These are phyloP conservation scores for Pseudodiploospora longispora DNA, from an alignment of 2,329 filamentous ascomycete species.

Conservation along the genomic window DNA sequence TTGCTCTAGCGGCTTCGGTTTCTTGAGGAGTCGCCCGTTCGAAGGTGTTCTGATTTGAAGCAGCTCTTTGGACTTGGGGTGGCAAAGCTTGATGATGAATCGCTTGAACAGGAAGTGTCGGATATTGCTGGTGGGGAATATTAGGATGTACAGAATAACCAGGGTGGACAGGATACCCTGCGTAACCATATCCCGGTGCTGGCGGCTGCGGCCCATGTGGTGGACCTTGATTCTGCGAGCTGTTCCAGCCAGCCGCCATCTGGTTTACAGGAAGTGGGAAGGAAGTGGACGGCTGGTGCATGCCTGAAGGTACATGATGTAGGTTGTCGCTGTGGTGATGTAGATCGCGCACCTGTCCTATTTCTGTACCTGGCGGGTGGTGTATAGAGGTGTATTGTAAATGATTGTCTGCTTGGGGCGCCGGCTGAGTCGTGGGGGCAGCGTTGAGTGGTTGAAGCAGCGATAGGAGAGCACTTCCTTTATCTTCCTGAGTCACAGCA, in stretches of 20 bases:
- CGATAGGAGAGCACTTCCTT: slow-evolving; percentile 45
- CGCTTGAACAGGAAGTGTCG: slow-evolving; percentile 14
- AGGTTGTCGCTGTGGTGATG: slow-evolving; percentile 44
- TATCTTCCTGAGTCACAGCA: slow-evolving; percentile 26
- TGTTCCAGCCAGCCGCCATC: slow-evolving; percentile 1
- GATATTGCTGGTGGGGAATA: slow-evolving; percentile 15
- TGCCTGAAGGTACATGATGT: slow-evolving; percentile 28
- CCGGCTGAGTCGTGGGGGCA: slow-evolving; percentile 8
- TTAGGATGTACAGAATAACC: slow-evolving; percentile 1
- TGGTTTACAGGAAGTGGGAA: slow-evolving; percentile 20
- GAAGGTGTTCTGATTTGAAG: slow-evolving; percentile 33
- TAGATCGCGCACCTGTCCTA: slow-evolving; percentile 47
- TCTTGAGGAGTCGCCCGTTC: slow-evolving; percentile 16
- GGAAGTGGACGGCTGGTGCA: slow-evolving; percentile 22
- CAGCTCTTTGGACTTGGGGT: slow-evolving; percentile 46
- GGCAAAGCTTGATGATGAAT: slow-evolving; percentile 43
- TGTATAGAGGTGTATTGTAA: slow-evolving; percentile 41
- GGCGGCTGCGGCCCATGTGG: slow-evolving; percentile 10
- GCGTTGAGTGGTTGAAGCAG: slow-evolving; percentile 37
- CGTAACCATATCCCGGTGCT: slow-evolving; percentile 8
- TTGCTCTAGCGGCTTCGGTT: slow-evolving; percentile 9
- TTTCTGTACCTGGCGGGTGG: slow-evolving; percentile 24
- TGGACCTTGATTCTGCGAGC: slow-evolving; percentile 8
- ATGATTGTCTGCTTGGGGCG: slow-evolving; percentile 14
- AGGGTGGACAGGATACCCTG: background rate